A percentile compares a stretch with the other conserved stretches of the same genome.
Evolutionary conservation across 345 rosid species (phyloP).

Genomic region (Psidium friedrichsthalianum): DNA sequence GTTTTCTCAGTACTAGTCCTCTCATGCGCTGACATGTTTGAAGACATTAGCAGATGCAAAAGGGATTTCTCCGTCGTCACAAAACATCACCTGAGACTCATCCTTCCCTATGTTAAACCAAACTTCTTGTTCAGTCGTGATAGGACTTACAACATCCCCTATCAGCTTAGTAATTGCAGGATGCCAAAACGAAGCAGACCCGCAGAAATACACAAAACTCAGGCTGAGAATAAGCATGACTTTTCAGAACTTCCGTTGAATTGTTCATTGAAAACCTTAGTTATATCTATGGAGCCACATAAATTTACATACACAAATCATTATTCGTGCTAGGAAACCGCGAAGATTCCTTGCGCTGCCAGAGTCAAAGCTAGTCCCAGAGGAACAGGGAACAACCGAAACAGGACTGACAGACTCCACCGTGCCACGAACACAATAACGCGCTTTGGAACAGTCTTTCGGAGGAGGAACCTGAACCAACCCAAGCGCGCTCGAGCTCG

Average conservation of each 20-base stretch:
- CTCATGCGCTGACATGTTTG: constrained; percentile 10
- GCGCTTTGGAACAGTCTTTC: constrained; percentile 20
- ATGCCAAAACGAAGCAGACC: constrained; percentile 58
- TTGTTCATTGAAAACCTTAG: not conserved
- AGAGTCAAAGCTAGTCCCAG: not conserved
- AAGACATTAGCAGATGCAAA: constrained; percentile 29
- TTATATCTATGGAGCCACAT: constrained; percentile 15
- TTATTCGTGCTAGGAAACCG: constrained; percentile 49
- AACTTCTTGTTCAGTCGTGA: constrained; percentile 63
- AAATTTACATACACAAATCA: constrained; percentile 48
- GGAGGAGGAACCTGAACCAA: constrained; percentile 10
- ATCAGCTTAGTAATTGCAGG: constrained; percentile 55
- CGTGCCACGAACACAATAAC: constrained; percentile 37
- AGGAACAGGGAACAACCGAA: constrained; percentile 51
- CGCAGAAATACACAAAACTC: constrained; percentile 50
- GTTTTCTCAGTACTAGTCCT: constrained; percentile 19
- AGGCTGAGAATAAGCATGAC: constrained; percentile 32
- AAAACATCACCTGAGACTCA: constrained; percentile 46
- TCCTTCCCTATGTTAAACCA: constrained; percentile 36
- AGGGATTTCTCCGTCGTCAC: constrained; percentile 40
- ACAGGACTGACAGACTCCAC: constrained; percentile 62
- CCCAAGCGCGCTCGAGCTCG: constrained; percentile 28
- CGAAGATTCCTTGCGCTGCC: constrained; percentile 23
- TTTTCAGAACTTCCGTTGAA: not conserved
- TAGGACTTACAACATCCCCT: constrained; percentile 30